Base-by-base conservation (phyloP, 495 filamentous ascomycete species). In the Peziza echinospora region DNA sequence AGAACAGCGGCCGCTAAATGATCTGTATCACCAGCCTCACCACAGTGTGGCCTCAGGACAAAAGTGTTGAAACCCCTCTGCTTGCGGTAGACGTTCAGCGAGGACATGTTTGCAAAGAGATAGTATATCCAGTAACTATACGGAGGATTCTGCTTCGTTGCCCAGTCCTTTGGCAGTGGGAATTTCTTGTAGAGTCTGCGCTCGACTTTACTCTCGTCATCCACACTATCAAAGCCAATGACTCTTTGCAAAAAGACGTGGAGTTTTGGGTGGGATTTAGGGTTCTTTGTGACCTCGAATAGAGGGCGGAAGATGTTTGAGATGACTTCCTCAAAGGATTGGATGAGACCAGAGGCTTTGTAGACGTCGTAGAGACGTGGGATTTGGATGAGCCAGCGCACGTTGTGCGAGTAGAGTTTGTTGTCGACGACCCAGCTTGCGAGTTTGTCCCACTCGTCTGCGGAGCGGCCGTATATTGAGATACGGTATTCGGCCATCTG, bases 111-210 rank as follows among this genome's bases (percentile, higher is more conserved):
- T 34, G 91, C 75, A 57, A 84, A 97, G 45, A 97, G 73, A 58
- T 93, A 86, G 64, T 96, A 97, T 52, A 97, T 77, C 89, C 89
- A 97, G 63, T 97, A 96, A 60, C 78, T 94, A 64, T 97, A 97
- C 1, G 91, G 89, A 21, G 89, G 91, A 60, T 97, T 96, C 57
- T 96, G 84, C 55, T 79, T 84, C 16, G 82, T 79, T 50, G 77
- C 72, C 89, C 89, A 97, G 45, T 76, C 72, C 42, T 71, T 78
- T 2, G 89, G 86, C 5, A 87, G 75, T 5, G 91, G 91, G 47
- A 91, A 97, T 60, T 97, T 97, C 51, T 75, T 78, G 61, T 84
- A 93, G 11, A 93, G 69, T 22, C 89, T 76, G 13, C 87, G 78
- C 60, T 97, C 89, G 9, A 80, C 68, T 64, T 97, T 97, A 67